A percentile compares a stretch with the other conserved stretches of the same genome.
These are phyloP conservation scores for Entelexis paramagnoliae DNA, from an alignment of 1,139 yeast genomes.

Conservation along the genomic window DNA sequence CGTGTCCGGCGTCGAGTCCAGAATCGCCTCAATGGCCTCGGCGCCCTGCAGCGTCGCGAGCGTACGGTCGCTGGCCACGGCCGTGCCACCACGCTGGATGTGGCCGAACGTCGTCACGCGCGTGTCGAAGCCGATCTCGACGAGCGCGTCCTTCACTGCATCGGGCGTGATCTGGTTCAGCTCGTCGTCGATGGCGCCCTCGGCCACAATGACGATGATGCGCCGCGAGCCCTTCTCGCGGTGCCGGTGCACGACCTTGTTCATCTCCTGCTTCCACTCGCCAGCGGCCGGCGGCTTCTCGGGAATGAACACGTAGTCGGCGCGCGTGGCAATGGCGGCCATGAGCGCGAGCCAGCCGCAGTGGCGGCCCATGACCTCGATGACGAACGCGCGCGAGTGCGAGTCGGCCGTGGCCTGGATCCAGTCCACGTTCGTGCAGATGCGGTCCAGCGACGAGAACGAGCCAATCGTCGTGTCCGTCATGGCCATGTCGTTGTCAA, in stretches of 20 bases:
- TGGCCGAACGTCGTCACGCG: conserved; percentile 93
- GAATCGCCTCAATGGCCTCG: conserved; percentile 89
- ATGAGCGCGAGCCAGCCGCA: conserved; percentile 97
- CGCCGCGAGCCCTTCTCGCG: conserved; percentile 82
- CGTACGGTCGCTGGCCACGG: conserved; percentile 85
- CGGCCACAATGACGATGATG: conserved; percentile 92
- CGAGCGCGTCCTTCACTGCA: conserved; percentile 70
- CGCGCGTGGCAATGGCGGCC: conserved; percentile 94
- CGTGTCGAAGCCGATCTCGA: conserved; percentile 78
- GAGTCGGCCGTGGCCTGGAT: conserved; percentile 96
- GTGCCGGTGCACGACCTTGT: conserved; percentile 58
- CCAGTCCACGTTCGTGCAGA: conserved; percentile 86
- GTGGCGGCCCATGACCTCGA: conserved; percentile 98
- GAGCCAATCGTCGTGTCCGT: conserved; percentile 98
- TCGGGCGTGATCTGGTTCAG: conserved; percentile 71
- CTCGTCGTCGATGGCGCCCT: conserved; percentile 85
- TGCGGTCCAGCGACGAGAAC: conserved; percentile 83
- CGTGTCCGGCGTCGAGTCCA: conserved; percentile 76
- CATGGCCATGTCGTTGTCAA: conserved; percentile 93
- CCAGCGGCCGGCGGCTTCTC: conserved; percentile 65
- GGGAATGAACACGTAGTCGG: conserved; percentile 88
- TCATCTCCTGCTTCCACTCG: conserved; percentile 61
- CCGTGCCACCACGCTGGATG: conserved; percentile 97
- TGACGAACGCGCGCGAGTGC: conserved; percentile 93
- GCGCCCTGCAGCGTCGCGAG: conserved; percentile 94